phyloP scores from a whole-genome alignment of 1,284 basidiomycete genomes.

The Trametes sp. region DNA sequence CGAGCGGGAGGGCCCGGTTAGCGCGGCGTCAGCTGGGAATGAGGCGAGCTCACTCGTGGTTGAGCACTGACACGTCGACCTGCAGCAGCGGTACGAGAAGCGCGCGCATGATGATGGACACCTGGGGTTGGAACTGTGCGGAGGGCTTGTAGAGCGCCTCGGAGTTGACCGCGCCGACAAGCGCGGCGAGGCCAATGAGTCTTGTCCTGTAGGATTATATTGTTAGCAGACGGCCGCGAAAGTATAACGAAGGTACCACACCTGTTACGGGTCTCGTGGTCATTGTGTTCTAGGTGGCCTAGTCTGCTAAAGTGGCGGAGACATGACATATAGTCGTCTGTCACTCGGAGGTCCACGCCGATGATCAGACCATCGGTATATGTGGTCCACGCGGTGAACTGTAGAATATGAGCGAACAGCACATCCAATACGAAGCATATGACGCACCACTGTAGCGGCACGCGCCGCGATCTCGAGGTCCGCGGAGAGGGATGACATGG shows the following conservation, averaged over 20 bases:
- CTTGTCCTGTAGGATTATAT: conserved; percentile 63
- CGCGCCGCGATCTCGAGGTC: conserved; percentile 90
- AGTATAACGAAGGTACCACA: conserved; percentile 32
- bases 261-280: conserved; percentile 77
- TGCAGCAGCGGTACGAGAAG: conserved; percentile 77
- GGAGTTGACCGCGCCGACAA: conserved; percentile 84
- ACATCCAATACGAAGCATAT: not conserved
- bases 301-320: conserved; percentile 75
- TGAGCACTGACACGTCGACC: conserved; percentile 65
- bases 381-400: conserved; percentile 95
- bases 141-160: conserved; percentile 85
- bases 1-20: conserved; percentile 13
- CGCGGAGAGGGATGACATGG: conserved; percentile 66
- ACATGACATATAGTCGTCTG: conserved; percentile 75
- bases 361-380: conserved; percentile 87
- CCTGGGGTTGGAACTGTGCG: conserved; percentile 79
- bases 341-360: conserved; percentile 77
- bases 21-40: conserved; percentile 3
- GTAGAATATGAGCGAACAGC: conserved; percentile 8
- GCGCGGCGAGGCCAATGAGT: conserved; percentile 85
- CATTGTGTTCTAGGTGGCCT: conserved; percentile 57
- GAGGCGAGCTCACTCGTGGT: conserved; percentile 71
- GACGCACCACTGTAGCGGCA: conserved; percentile 81
- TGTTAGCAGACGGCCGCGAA: not conserved
- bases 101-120: conserved; percentile 76